A percentile compares a stretch with the other conserved stretches of the same genome.
These are phyloP conservation scores for Exserohilum rostratum DNA, from an alignment of 2,329 filamentous ascomycete genomes.

Conservation along the genomic window DNA sequence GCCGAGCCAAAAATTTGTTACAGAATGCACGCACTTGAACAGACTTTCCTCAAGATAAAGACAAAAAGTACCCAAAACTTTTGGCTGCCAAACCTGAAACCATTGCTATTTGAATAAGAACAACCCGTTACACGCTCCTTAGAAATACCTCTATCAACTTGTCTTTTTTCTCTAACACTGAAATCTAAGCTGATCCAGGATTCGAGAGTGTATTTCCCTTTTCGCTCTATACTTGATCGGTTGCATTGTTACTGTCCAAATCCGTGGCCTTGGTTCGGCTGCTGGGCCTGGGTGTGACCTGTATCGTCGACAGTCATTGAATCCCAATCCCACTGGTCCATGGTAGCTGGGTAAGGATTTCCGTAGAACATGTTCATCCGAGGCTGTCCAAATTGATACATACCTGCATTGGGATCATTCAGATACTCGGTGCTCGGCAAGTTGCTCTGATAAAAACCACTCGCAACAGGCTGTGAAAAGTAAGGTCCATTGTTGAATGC, in stretches of 20 bases:
- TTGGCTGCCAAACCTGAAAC: too few relatives aligned
- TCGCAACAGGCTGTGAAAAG: not conserved
- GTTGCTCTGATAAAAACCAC: not conserved
- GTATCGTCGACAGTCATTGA: not conserved
- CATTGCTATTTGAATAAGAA: too few relatives aligned
- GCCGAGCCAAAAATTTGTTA: not conserved
- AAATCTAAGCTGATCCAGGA: too few relatives aligned
- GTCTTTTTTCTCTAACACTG: too few relatives aligned
- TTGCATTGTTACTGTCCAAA: not conserved
- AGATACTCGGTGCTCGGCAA: not conserved
- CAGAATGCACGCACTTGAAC: not conserved
- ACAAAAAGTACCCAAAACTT: too few relatives aligned
- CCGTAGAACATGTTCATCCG: conserved; percentile 14
- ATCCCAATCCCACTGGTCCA: conserved; percentile 18
- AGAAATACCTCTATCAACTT: too few relatives aligned
- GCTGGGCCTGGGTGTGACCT: not conserved
- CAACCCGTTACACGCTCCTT: too few relatives aligned
- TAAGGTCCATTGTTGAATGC: not conserved
- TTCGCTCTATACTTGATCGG: not conserved
- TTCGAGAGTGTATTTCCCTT: too few relatives aligned
- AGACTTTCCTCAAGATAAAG: too few relatives aligned
- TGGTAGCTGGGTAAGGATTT: conserved; percentile 18
- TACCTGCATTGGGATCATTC: not conserved
- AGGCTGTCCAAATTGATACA: conserved; percentile 3
- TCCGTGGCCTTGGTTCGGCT: not conserved